Conservation (phyloP, 345 rosid genomes). For the Corchorus capsularis region DNA sequence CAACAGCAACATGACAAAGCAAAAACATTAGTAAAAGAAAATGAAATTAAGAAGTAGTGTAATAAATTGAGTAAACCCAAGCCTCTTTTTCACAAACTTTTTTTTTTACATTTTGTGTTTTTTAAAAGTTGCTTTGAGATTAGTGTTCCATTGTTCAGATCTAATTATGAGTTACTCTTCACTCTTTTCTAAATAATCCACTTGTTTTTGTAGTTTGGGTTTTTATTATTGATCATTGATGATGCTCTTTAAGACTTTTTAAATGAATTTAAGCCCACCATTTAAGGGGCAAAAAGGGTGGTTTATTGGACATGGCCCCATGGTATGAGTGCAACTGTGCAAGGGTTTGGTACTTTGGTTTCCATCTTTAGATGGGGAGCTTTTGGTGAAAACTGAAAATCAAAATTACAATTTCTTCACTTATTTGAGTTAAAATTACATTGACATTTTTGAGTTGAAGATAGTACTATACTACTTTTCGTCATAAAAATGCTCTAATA, state of each 20-base stretch:
- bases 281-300: background rate
- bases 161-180: slow-evolving; percentile 15
- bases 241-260: background rate
- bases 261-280: background rate
- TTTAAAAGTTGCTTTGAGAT: slow-evolving; percentile 23
- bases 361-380: too few species aligned
- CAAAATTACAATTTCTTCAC: too few species aligned
- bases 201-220: slow-evolving; percentile 14
- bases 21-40: background rate
- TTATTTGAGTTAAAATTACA: too few species aligned
- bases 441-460: too few species aligned
- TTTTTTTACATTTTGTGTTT: background rate
- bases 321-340: background rate
- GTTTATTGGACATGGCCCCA: background rate
- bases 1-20: slow-evolving; percentile 22
- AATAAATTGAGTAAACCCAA: background rate
- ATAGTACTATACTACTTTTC: too few species aligned
- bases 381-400: too few species aligned
- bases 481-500: too few species aligned
- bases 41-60: background rate
- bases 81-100: slow-evolving; percentile 24
- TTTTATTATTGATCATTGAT: slow-evolving; percentile 3
- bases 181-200: background rate
- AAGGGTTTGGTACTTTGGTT: too few species aligned
- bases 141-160: slow-evolving; percentile 18